Evolutionary conservation across 345 rosid species (phyloP).

Genomic region (Clausena lansium): DNA sequence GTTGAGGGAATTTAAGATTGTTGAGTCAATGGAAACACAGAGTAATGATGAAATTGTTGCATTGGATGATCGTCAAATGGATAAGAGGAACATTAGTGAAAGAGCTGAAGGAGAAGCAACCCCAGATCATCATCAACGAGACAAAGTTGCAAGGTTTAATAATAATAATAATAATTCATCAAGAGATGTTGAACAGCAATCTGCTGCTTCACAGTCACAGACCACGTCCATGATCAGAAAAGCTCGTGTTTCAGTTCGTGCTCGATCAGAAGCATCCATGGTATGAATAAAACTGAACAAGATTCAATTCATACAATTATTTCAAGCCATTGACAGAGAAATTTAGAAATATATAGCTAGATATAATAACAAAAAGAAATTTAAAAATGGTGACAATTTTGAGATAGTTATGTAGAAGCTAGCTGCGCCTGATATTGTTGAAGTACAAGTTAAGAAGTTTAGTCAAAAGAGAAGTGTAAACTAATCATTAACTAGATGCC

Average conservation of each 20-base stretch:
- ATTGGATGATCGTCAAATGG: constrained; percentile 1
- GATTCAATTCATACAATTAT: background rate
- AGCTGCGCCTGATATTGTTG: constrained; percentile 27
- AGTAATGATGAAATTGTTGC: constrained; percentile 25
- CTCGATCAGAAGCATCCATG: constrained; percentile 63
- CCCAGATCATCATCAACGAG: constrained; percentile 19
- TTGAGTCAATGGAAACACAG: constrained; percentile 27
- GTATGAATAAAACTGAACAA: constrained; percentile 16
- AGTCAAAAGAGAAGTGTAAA: constrained; percentile 1
- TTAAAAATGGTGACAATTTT: background rate
- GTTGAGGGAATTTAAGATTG: constrained; percentile 7
- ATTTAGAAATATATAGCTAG: no score
- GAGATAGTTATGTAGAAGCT: background rate
- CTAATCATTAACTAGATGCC: background rate
- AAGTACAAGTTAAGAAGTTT: constrained; percentile 13
- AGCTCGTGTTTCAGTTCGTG: constrained; percentile 73
- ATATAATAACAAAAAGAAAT: background rate
- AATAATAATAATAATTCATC: background rate
- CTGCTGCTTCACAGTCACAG: constrained; percentile 13
- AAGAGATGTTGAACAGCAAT: constrained; percentile 12
- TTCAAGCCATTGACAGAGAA: background rate
- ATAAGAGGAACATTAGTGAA: constrained; percentile 18
- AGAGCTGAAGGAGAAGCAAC: constrained; percentile 12
- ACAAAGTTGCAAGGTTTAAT: constrained; percentile 23
- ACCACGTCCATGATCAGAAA: constrained; percentile 41